Conservation (phyloP, 805 yeast genomes). For the Myxozyma vanderwaltii region DNA sequence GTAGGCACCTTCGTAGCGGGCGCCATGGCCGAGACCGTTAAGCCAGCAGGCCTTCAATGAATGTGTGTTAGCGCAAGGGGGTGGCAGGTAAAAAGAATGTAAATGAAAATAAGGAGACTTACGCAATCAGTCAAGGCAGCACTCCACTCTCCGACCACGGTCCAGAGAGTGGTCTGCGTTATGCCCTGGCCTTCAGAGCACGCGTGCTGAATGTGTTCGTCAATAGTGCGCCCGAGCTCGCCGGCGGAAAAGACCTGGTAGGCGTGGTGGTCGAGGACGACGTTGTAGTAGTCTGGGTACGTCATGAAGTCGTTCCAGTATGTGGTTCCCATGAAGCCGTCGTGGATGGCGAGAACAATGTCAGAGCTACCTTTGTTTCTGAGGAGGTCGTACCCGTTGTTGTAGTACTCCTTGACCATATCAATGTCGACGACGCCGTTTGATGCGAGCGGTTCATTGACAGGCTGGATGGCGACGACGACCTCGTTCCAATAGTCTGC, state of each 20-base stretch:
- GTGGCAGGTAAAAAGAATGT: background rate
- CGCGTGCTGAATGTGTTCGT: conserved; percentile 60
- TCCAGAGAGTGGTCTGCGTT: conserved; percentile 52
- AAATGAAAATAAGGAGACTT: background rate
- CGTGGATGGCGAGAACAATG: conserved; percentile 63
- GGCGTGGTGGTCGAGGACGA: conserved; percentile 80
- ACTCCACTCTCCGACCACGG: conserved; percentile 83
- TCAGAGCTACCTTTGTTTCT: conserved; percentile 55
- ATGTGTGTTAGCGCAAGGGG: background rate
- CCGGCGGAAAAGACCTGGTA: conserved; percentile 78
- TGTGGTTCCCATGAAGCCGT: conserved; percentile 61
- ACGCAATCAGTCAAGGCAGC: conserved; percentile 89
- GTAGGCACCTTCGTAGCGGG: conserved; percentile 73
- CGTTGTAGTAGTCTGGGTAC: conserved; percentile 57
- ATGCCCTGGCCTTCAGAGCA: conserved; percentile 55
- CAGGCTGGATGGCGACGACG: conserved; percentile 76
- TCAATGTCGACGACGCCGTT: conserved; percentile 52
- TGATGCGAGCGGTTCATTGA: conserved; percentile 88
- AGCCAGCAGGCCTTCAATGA: conserved; percentile 62
- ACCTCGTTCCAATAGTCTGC: conserved; percentile 62
- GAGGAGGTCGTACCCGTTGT: conserved; percentile 62
- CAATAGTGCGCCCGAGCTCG: conserved; percentile 60
- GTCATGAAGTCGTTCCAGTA: conserved; percentile 64
- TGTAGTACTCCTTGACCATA: conserved; percentile 59
- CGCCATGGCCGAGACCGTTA: conserved; percentile 82